Evolutionary conservation across 2,329 filamentous ascomycete species (phyloP).

Genomic region (Monilinia vaccinii-corymbosi): DNA sequence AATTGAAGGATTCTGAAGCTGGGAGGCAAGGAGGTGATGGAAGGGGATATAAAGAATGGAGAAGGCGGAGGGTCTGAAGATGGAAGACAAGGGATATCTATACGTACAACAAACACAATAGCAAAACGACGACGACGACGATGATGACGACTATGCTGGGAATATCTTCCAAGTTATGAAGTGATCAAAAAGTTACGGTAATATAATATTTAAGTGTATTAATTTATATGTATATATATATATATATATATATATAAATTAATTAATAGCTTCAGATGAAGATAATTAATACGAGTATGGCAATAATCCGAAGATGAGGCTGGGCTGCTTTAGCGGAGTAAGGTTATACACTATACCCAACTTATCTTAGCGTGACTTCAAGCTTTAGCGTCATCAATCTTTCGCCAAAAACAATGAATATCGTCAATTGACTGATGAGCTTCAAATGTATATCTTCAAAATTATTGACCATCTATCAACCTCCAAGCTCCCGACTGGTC

Average conservation of each 20-base stretch:
- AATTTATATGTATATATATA: too few relatives aligned
- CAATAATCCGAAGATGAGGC: neutral
- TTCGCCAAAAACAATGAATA: neutral
- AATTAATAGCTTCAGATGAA: neutral
- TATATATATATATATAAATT: too few relatives aligned
- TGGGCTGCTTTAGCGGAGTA: neutral
- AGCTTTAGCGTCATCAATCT: neutral
- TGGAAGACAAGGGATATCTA: neutral
- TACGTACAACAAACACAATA: neutral
- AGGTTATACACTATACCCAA: neutral
- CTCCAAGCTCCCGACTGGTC: neutral
- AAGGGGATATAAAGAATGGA: neutral
- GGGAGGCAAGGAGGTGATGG: neutral
- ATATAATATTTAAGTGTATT: neutral
- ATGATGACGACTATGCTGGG: neutral
- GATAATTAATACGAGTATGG: neutral
- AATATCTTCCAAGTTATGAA: neutral
- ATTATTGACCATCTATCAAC: neutral
- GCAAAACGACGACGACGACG: too few relatives aligned
- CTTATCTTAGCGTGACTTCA: neutral
- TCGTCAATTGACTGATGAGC: too few relatives aligned
- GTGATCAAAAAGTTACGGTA: neutral
- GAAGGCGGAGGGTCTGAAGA: neutral
- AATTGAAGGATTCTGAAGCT: neutral
- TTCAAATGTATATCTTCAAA: neutral